Evolutionary conservation across 257 asterid species (phyloP).

Genomic region (Nemophila menziesii): DNA sequence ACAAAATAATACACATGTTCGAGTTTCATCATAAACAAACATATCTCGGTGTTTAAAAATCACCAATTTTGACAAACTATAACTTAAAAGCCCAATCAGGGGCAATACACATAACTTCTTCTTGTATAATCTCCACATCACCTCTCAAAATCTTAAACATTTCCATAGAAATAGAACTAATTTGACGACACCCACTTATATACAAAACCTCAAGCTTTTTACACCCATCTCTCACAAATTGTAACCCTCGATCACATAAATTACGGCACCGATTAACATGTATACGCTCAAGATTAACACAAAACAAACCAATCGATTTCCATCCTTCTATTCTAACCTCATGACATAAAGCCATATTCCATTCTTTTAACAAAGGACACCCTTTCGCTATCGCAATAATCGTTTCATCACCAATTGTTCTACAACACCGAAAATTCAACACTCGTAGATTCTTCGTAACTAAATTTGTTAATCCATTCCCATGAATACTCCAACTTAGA

Average conservation of each 20-base stretch:
- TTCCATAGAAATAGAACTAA: constrained; percentile 31
- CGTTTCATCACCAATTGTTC: constrained; percentile 37
- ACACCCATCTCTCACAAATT: constrained; percentile 46
- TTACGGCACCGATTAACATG: constrained; percentile 60
- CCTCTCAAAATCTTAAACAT: constrained; percentile 38
- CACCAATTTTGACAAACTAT: constrained; percentile 4
- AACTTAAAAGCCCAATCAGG: constrained; percentile 28
- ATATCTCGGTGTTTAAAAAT: neutral
- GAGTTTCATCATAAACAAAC: neutral
- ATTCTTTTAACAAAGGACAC: constrained; percentile 48
- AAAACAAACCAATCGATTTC: constrained; percentile 40
- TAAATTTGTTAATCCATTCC: constrained; percentile 29
- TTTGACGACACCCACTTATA: constrained; percentile 23
- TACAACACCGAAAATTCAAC: constrained; percentile 48
- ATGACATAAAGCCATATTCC: constrained; percentile 66
- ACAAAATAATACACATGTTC: neutral
- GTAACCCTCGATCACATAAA: constrained; percentile 45
- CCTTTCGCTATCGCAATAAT: constrained; percentile 34
- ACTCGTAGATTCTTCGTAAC: constrained; percentile 34
- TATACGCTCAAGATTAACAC: constrained; percentile 37
- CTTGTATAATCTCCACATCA: constrained; percentile 36
- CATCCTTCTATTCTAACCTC: constrained; percentile 40
- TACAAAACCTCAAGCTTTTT: constrained; percentile 29
- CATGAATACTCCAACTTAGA: constrained; percentile 35
- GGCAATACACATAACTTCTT: constrained; percentile 40